Base-by-base conservation (phyloP, 257 asterid species). In the Capsicum rhomboideum region DNA sequence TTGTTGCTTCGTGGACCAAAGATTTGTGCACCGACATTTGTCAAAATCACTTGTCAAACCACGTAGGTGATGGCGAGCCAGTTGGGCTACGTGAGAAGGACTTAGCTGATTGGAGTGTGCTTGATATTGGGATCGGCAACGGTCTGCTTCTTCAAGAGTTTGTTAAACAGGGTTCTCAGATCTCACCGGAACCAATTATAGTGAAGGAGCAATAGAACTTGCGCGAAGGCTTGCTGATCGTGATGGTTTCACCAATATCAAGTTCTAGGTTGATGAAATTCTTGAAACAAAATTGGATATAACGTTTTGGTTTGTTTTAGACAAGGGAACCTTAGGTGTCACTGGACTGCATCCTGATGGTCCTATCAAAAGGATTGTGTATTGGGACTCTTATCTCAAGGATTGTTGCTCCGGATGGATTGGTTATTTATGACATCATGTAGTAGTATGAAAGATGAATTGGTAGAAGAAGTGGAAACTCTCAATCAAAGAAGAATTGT, bases 301-400 rank as follows among this genome's bases (percentile, higher is more conserved):
- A 80, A 91, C 86, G 89, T 97, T 93, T 92, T 93, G 91, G 91
- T 96, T 97, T 86, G 93, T 97, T 71, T 86, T 93, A 44, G 99
- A 97, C 86, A 97, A 97, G 86, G 99, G 99, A 34, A 95, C 99
- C 17, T 91, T 97, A 78, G 99, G 95, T 89, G 99, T 98, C 58
- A 93, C 93, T 83, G 99, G 99, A 80, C 88, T 97, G 90, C 99
- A 95, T 91, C 97, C 99, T 78, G 99, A 95, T 92, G 99, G 99
- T 83, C 93, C 94, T 86, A 85, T 93, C 84, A 95, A 93, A 91
- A 95, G 99, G 97, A 85, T 91, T 21, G 92, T 92, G 97, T 97
- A 97, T 90, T 97, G 98, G 98, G 98, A 95, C 81, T 87, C 98
- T 12, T 87, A n/a, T 97, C 61, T 90, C 95, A 8, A 90, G 89